phyloP scores from a whole-genome alignment of 2,329 filamentous ascomycete species.

The Gremmenia infestans region DNA sequence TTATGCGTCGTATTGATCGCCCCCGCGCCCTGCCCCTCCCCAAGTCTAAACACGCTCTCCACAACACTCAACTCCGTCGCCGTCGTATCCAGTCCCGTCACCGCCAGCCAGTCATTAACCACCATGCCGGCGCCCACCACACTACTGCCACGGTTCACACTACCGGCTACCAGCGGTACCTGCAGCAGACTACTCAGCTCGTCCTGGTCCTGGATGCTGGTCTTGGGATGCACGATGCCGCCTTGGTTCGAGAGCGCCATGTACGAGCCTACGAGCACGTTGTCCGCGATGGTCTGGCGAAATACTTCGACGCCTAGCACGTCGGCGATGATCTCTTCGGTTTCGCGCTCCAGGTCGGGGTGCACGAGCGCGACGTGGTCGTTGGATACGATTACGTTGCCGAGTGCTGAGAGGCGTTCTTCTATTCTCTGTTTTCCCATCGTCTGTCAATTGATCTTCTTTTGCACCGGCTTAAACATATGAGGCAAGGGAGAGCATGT shows the following conservation, averaged over 20 bases:
- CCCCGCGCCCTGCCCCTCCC: slow-evolving; percentile 73
- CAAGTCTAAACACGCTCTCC: slow-evolving; percentile 91
- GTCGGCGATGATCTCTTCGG: slow-evolving; percentile 97
- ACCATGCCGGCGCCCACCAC: slow-evolving; percentile 98
- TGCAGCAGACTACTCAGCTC: slow-evolving; percentile 90
- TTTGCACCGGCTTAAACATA: not conserved
- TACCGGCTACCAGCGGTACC: slow-evolving; percentile 91
- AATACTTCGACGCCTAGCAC: slow-evolving; percentile 86
- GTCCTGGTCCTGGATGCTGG: slow-evolving; percentile 94
- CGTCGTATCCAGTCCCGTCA: slow-evolving; percentile 89
- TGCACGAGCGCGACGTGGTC: slow-evolving; percentile 96
- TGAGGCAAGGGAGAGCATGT: not conserved
- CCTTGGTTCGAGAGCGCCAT: slow-evolving; percentile 96
- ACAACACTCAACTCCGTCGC: slow-evolving; percentile 97
- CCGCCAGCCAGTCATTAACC: slow-evolving; percentile 95
- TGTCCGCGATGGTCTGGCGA: slow-evolving; percentile 92
- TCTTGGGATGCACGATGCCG: slow-evolving; percentile 96
- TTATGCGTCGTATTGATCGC: slow-evolving; percentile 82
- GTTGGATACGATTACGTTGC: slow-evolving; percentile 94
- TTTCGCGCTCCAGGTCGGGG: slow-evolving; percentile 94
- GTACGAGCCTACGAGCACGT: slow-evolving; percentile 93
- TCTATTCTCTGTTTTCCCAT: slow-evolving; percentile 68
- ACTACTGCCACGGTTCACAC: slow-evolving; percentile 85
- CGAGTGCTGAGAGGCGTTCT: slow-evolving; percentile 89
- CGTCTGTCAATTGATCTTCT: not conserved